These are phyloP conservation scores for Penicillium samsonianum DNA, from an alignment of 495 filamentous ascomycete genomes.

Conservation along the genomic window DNA sequence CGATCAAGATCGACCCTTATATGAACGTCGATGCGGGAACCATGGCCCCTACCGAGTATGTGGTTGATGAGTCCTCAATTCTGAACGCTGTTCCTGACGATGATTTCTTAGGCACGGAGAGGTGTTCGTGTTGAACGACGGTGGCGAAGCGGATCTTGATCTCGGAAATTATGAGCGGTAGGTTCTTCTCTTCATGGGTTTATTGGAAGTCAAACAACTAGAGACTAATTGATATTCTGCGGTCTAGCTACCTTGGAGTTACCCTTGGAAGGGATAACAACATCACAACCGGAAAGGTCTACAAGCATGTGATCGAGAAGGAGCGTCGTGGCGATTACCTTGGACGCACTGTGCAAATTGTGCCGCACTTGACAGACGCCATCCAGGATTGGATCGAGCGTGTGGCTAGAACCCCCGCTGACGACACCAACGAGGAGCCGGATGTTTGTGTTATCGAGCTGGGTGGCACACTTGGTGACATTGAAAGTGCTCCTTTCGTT, in stretches of 20 bases:
- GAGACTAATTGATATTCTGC: slow-evolving; percentile 67
- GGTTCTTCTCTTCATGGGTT: slow-evolving; percentile 63
- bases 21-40: slow-evolving; percentile 73
- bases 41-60: slow-evolving; percentile 77
- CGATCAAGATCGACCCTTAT: slow-evolving; percentile 65
- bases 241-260: slow-evolving; percentile 24
- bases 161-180: slow-evolving; percentile 95
- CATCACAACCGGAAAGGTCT: slow-evolving; percentile 81
- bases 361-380: slow-evolving; percentile 86
- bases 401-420: slow-evolving; percentile 83
- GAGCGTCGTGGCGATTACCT: slow-evolving; percentile 85
- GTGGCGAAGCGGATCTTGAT: slow-evolving; percentile 86
- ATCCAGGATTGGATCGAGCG: slow-evolving; percentile 92
- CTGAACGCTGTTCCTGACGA: not conserved
- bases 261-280: slow-evolving; percentile 31
- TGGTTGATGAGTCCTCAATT: slow-evolving; percentile 6
- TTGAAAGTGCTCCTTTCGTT: slow-evolving; percentile 88
- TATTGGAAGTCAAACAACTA: slow-evolving; percentile 58
- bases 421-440: slow-evolving; percentile 76
- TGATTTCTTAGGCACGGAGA: slow-evolving; percentile 61
- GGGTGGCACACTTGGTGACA: slow-evolving; percentile 81
- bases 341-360: slow-evolving; percentile 89
- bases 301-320: slow-evolving; percentile 77
- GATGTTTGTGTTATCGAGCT: slow-evolving; percentile 89
- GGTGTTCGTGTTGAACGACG: slow-evolving; percentile 72